These are phyloP conservation scores for Fragilaria crotonensis DNA, from an alignment of 108 stramenopile genomes.

Conservation along the genomic window DNA sequence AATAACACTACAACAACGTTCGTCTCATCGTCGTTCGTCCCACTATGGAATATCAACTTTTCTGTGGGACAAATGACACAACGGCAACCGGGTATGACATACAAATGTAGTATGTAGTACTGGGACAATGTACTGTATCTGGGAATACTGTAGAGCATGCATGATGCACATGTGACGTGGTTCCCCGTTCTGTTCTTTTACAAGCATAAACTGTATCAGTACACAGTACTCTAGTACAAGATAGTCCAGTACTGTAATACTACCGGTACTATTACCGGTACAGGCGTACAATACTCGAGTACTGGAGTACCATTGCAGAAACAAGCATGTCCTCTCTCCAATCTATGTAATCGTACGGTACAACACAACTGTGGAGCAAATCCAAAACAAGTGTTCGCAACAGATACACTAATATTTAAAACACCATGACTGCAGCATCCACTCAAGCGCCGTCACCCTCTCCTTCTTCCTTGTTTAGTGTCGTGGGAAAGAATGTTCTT, in stretches of 20 bases:
- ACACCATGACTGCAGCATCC: background rate
- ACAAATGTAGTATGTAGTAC: too few species aligned
- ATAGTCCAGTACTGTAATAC: background rate
- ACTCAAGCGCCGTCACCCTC: background rate
- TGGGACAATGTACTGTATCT: too few species aligned
- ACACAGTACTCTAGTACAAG: background rate
- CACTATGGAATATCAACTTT: too few species aligned
- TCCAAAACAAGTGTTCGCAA: background rate
- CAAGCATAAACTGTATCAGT: background rate
- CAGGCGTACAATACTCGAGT: background rate
- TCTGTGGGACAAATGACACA: too few species aligned
- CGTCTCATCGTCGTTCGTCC: too few species aligned
- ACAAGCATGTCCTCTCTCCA: background rate
- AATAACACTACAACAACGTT: too few species aligned
- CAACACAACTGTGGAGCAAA: background rate
- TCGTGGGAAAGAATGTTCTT: conserved; percentile 77
- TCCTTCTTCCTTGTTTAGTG: conserved; percentile 55
- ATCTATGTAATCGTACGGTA: too few species aligned
- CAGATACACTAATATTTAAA: background rate
- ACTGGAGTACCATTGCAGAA: too few species aligned
- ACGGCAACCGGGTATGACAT: too few species aligned
- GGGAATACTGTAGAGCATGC: too few species aligned
- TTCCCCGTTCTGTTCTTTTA: too few species aligned
- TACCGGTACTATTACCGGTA: background rate
- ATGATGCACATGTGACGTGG: too few species aligned